phyloP scores from a whole-genome alignment of 768 basidiomycete species.

The Rhizopogon vesiculosus region DNA sequence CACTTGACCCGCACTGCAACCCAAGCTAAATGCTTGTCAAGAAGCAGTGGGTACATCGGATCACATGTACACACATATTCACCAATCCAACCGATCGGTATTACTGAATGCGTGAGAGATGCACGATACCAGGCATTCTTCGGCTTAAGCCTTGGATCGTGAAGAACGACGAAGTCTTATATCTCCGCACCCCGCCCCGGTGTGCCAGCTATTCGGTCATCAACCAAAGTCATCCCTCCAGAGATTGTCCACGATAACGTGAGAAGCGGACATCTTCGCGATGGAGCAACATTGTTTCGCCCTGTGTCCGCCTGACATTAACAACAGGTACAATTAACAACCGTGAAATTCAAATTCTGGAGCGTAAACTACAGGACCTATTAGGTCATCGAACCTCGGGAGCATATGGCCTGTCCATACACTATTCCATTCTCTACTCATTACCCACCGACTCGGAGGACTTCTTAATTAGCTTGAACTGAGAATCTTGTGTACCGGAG shows the following conservation, averaged over 20 bases:
- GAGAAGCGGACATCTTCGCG: neutral
- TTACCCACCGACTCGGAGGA: neutral
- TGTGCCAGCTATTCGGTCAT: too few relatives aligned
- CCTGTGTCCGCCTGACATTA: neutral
- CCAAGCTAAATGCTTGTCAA: too few relatives aligned
- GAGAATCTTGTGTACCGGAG: neutral
- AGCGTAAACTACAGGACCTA: neutral
- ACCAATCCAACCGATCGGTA: neutral
- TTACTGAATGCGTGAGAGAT: neutral
- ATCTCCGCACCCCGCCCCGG: neutral
- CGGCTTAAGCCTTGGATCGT: neutral
- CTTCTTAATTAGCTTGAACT: neutral
- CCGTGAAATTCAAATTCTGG: neutral
- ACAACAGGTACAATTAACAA: neutral
- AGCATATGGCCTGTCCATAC: neutral
- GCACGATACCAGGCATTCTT: neutral
- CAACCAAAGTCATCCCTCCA: neutral
- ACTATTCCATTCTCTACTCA: neutral
- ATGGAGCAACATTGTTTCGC: neutral
- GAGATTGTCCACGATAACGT: constrained; percentile 7
- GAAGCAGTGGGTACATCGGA: neutral
- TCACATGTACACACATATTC: neutral
- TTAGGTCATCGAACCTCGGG: neutral
- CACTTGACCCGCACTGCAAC: neutral
- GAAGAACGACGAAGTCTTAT: neutral